phyloP scores from a whole-genome alignment of 495 filamentous ascomycete genomes.

The Daldinia decipiens region DNA sequence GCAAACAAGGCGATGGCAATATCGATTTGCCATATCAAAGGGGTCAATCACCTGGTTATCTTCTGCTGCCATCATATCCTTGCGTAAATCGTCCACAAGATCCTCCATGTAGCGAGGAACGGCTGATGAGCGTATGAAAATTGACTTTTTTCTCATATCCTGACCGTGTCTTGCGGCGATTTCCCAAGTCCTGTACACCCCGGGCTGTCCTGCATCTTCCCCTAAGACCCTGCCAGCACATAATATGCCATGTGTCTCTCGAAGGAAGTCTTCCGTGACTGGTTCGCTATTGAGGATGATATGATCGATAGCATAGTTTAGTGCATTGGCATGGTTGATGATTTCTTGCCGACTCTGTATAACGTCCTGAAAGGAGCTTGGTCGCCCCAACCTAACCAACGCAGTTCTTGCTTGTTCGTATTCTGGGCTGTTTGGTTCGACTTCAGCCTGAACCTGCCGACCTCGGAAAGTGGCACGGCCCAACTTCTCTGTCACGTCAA shows the following conservation, averaged over 20 bases:
- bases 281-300: constrained; percentile 36
- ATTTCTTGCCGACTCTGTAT: constrained; percentile 38
- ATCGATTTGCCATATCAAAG: constrained; percentile 46
- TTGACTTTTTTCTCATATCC: constrained; percentile 44
- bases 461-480: constrained; percentile 32
- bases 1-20: constrained; percentile 48
- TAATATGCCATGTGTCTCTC: constrained; percentile 48
- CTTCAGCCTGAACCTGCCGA: constrained; percentile 11
- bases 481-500: constrained; percentile 36
- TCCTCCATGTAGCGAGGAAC: constrained; percentile 50
- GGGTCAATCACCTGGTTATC: constrained; percentile 36
- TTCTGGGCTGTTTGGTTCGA: constrained; percentile 29
- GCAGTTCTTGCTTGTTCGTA: constrained; percentile 33
- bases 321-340: constrained; percentile 51
- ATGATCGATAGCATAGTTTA: constrained; percentile 42
- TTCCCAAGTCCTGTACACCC: constrained; percentile 4
- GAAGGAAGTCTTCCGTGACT: constrained; percentile 48
- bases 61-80: constrained; percentile 25
- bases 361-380: constrained; percentile 25
- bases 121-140: constrained; percentile 37
- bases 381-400: constrained; percentile 5
- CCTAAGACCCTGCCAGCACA: constrained; percentile 24
- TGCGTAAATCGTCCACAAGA: constrained; percentile 44
- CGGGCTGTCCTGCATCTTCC: constrained; percentile 34
- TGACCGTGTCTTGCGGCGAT: constrained; percentile 29